Base-by-base conservation (phyloP, 495 filamentous ascomycete species). In the Aspergillus panamensis region DNA sequence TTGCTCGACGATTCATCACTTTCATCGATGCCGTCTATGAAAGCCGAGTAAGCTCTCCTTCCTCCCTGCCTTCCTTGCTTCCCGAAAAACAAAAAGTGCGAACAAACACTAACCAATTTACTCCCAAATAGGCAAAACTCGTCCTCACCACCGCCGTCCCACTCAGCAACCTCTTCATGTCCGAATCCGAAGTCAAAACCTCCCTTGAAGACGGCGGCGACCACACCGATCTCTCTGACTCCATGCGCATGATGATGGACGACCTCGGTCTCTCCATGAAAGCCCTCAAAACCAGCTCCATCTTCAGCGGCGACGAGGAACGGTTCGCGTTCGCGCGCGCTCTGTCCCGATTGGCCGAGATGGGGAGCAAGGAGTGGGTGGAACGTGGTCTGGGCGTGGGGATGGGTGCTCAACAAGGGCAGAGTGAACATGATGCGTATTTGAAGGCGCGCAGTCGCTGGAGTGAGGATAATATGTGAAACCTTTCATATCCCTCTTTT, bases 1-100 rank as follows among this genome's bases (percentile, higher is more conserved):
- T 95, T 12, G 94, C 95, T 1, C 75, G 94, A 44, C 77, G 94
- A 17, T 97, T 98, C 70, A 97, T 98, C 62, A 98, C 94, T 0
- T 96, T 98, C 63, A 88, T 98, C 51, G 94, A 98, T 70, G 92
- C 94, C 9, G 87, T 94, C 31, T 98, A 98, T 73, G 94, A 91
- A 62, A 84, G 79, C 60, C 73, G 80, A 64, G 84, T 85, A 73
- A 33, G 75, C 71, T 40, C 42, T n/a, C 33, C 21, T 20, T 19
- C 1, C 40, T 52, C 30, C 47, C 39, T 35, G 17, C 44, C 44
- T 20, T 48, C 47, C 51, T 50, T 19, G 6, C 30, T 35, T 19
- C 33, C 31, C 48, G 17, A 45, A 45, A 0, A 20, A 20, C 14
- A 44, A 19, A 44, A 44, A 45, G 7, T n/a, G n/a, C n/a, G 17